Base-by-base conservation (phyloP, 2,329 filamentous ascomycete species). In the Emergomyces orientalis region DNA sequence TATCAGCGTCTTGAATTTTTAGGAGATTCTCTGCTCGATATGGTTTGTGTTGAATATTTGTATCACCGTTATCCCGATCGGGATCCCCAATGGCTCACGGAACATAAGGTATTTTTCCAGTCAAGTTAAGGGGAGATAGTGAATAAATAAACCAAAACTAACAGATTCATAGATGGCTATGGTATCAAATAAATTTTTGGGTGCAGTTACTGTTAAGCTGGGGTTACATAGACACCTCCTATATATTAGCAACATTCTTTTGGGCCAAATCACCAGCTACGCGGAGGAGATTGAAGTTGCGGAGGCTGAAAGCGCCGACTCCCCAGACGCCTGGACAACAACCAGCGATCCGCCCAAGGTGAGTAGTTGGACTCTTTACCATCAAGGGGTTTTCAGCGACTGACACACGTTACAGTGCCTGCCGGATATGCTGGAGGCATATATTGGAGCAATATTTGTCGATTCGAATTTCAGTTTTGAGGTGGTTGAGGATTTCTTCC, bases 31-130 rank as follows among this genome's bases (percentile, higher is more conserved):
- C 80, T 97, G 1, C 85, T 96, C 1, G 92, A 97, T 71, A 89
- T 93, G 85, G 88, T 82, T 13, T 90, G 88, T 69, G 87, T 97
- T 62, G 88, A 92, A 68, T 86, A 90, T 69, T 81, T 99, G 3
- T 97, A 91, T 76, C 82, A 86, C 67, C 81, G 80, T 3, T 91
- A 89, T 68, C 91, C 91, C 0, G 79, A 84, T 60, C 89, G 88
- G 63, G 91, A 96, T 70, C 93, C 94, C 0, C 92, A 97, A 73
- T 97, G 93, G 93, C 81, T 99, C 64, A 97, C 94, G 0, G 94
- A 97, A 75, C 93, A 97, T 81, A 97, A 97, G 69, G 79, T 79
- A 71, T 61, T 22, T 11, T 71, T 64, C 34, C n/a, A 41, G n/a
- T 45, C 45, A 43, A 64, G 3, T 9, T 3, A 41, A 27, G 51